Evolutionary conservation across 1,284 basidiomycete genomes (phyloP), one percentile per base, ranked within the genome.

Genomic region (Psilocybe mexicana): DNA sequence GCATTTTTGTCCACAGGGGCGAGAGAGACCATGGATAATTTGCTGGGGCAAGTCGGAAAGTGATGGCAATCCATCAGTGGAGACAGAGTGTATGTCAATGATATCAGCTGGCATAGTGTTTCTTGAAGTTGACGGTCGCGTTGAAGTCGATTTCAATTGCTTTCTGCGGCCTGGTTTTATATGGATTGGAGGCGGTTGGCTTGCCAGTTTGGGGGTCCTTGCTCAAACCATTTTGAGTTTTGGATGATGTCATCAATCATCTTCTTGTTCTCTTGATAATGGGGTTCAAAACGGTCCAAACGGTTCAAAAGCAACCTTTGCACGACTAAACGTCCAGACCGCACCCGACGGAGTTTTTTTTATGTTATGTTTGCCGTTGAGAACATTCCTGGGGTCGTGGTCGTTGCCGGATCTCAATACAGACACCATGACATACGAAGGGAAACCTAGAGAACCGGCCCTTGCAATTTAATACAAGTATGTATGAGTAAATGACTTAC

Each of bases 21-120:
- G 78, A 52, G 72, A 73, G 18, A 93, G 79, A 6, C 90, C 88
- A 33, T 71, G 71, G 42, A 83, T 46, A 50, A 92, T 79, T 46
- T 84, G 71, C 43, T 76, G 68, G 24, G 74, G 68, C 48, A 87
- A 72, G 63, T 81, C 76, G 52, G 65, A 59, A 10, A 67, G 64
- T 50, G 8, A 8, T 6, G 70, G 68, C 51, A 74, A 65, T 40
- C 69, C 69, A 55, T 69, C 63, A 58, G 66, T 65, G 7, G 70
- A 70, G 49, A 70, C 69, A 48, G 72, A 67, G 59, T 80, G 84
- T 36, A 86, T 73, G 66, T 86, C 79, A 61, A 85, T 65, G 53
- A 88, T 86, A 62, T 84, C 76, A 46, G 72, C 67, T 61, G 75
- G 64, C 77, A 79, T 80, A 43, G 46, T 51, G 36, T 43, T 35